These are phyloP conservation scores for Talaromyces rugulosus DNA, from an alignment of 2,329 filamentous ascomycete species.

Conservation along the genomic window DNA sequence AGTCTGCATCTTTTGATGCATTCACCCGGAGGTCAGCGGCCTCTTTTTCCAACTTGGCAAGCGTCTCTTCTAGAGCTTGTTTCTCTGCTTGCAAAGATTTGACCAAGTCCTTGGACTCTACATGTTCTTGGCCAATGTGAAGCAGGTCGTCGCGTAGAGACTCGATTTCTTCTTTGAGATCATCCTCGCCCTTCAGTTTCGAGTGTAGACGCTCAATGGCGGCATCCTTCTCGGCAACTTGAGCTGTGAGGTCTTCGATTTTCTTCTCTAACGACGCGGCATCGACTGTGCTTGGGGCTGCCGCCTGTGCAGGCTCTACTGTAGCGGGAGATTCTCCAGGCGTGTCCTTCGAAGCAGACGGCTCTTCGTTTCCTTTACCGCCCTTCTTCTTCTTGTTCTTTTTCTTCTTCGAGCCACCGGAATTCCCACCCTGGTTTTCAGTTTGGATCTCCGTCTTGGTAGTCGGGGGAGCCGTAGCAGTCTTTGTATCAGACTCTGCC, in stretches of 20 bases:
- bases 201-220: conserved; percentile 68
- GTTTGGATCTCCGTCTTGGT: conserved; percentile 19
- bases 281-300: conserved; percentile 35
- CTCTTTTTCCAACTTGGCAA: conserved; percentile 68
- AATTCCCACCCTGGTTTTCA: conserved; percentile 16
- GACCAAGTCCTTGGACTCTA: conserved; percentile 71
- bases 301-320: conserved; percentile 11
- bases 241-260: conserved; percentile 30
- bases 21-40: conserved; percentile 54
- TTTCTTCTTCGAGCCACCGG: conserved; percentile 63
- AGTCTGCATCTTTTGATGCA: conserved; percentile 42
- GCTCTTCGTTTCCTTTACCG: conserved; percentile 46
- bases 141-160: conserved; percentile 74
- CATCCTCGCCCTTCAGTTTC: conserved; percentile 71
- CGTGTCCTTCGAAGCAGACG: conserved; percentile 20
- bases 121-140: conserved; percentile 75
- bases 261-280: conserved; percentile 31
- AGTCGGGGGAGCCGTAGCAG: conserved; percentile 16
- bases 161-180: conserved; percentile 80
- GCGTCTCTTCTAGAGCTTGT: conserved; percentile 57
- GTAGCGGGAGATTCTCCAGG: conserved; percentile 6
- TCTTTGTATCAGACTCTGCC: conserved; percentile 21
- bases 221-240: conserved; percentile 57
- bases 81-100: conserved; percentile 67
- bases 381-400: conserved; percentile 88